Evolutionary conservation across 768 basidiomycete species (phyloP), one percentile per base, ranked within the genome.

Genomic region (Panellus pusillus): DNA sequence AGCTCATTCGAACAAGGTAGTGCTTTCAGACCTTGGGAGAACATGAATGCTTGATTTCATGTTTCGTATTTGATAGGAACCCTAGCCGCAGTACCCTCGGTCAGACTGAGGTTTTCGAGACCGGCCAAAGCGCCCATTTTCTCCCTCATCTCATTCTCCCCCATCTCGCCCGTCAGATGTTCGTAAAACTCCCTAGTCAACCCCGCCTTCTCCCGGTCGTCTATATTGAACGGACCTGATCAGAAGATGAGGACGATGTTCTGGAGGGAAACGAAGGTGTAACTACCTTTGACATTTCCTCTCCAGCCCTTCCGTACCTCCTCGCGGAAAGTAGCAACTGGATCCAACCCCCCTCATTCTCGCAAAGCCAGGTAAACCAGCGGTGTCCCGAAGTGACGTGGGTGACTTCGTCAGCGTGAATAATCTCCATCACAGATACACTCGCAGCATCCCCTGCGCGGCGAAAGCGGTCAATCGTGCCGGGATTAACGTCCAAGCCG

Each of bases 341-440:
- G 86, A 61, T 91, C 86, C 8, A 73, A 58, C 28, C 44, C 60
- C 65, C 78, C 45, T 81, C 71, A 61, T 74, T 66, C 51, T 72
- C 78, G 65, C 87, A 91, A 6, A 87, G 63, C 85, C 86, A 91
- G 9, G 84, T 85, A 68, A 92, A 90, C 88, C n/a, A 91, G 46
- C 88, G 74, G 68, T 91, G 89, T 2, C 90, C 89, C 0, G 86
- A 80, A 0, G 89, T 89, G 31, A 92, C 90, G 65, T 92, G 89
- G 37, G 83, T 86, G 45, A 87, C 87, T 65, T 92, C 90, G 67
- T 92, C 91, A 0, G 80, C 78, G 60, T 92, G 91, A 47, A 92
- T 87, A 44, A 89, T 76, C 62, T 90, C 83, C 68, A 93, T 77
- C 27, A 81, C 80, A 14, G 75, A 68, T 39, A 89, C 86, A 39